Evolutionary conservation across 805 yeast genomes (phyloP).

Genomic region (Spathaspora girioi): DNA sequence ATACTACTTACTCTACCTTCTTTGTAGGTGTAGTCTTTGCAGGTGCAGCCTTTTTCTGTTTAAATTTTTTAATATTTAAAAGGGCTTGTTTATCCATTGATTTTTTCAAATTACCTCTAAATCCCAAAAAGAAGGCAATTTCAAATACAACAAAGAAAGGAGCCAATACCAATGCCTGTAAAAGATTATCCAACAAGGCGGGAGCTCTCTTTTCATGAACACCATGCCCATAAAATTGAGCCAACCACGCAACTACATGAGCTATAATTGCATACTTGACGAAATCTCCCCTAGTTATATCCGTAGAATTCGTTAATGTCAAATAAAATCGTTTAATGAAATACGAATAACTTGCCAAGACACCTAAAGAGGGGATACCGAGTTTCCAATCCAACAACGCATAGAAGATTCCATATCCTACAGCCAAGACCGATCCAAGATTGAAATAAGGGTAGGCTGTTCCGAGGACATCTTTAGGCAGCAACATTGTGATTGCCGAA

Average conservation of each 20-base stretch:
- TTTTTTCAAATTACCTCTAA: constrained; percentile 46
- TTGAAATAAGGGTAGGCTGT: constrained; percentile 30
- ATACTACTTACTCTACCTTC: neutral
- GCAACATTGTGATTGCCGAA: constrained; percentile 44
- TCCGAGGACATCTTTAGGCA: constrained; percentile 19
- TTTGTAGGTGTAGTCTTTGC: too few relatives aligned
- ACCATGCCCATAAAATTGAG: constrained; percentile 87
- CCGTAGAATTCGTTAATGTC: constrained; percentile 5
- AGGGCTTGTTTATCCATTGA: constrained; percentile 48
- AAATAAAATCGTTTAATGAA: constrained; percentile 18
- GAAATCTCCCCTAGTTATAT: constrained; percentile 9
- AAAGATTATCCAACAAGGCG: constrained; percentile 75
- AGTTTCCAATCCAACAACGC: constrained; percentile 47
- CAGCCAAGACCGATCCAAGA: constrained; percentile 43
- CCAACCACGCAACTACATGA: constrained; percentile 66
- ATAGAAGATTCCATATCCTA: constrained; percentile 57
- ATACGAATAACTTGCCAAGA: constrained; percentile 21
- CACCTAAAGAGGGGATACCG: constrained; percentile 28
- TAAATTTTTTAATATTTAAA: constrained; percentile 31
- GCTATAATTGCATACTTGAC: constrained; percentile 28
- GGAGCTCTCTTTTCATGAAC: constrained; percentile 80
- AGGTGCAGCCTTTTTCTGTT: constrained; percentile 3
- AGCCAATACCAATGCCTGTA: constrained; percentile 85
- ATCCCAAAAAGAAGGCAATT: constrained; percentile 65
- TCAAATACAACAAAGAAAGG: constrained; percentile 88